Evolutionary conservation across 163 green algal species (phyloP), one percentile per base, ranked within the genome.

Genomic region (Smithsoniella earleae): DNA sequence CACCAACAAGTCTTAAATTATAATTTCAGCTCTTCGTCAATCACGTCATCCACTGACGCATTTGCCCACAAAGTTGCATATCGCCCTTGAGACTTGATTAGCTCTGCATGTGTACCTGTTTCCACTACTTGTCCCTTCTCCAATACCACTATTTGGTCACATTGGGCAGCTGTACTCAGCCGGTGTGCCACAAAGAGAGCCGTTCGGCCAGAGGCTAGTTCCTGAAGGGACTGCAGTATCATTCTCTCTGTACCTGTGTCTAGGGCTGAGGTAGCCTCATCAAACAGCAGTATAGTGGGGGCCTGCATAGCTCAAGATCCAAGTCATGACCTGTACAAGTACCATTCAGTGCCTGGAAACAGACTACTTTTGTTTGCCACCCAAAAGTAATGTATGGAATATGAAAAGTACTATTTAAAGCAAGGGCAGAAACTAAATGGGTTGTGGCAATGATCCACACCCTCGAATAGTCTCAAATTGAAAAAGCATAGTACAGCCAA

Each of bases 171-270:
- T 3, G 94, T 99, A 55, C 84, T 91, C 28, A 99, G 87, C 18
- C 94, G 85, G 82, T 99, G 94, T 1, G 94, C 94, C 3, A 99
- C 87, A 73, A 97, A 89, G 34, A 99, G 83, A 62, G 82, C 87
- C 3, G 94, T 99, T 25, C 92, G 87, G 1, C 89, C 91, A 40
- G 83, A 49, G 0, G 88, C 86, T 36, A 97, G 81, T 34, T 75
- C 74, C 34, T 81, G 75, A 4, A 97, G 76, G 0, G 86, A 76
- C 30, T 86, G 77, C 30, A 92, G 77, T 43, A 95, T 90, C 3
- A 81, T 31, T 84, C 79, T 77, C 76, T 98, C 94, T 6, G 92
- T 97, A 16, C 73, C 62, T 31, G 80, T 81, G 81, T 99, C 94
- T n/a, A 99, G 83, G 2, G 92, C 87, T 25, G 76, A 89, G 36